phyloP scores from a whole-genome alignment of 106 monocot species.

The Triglochin maritima region DNA sequence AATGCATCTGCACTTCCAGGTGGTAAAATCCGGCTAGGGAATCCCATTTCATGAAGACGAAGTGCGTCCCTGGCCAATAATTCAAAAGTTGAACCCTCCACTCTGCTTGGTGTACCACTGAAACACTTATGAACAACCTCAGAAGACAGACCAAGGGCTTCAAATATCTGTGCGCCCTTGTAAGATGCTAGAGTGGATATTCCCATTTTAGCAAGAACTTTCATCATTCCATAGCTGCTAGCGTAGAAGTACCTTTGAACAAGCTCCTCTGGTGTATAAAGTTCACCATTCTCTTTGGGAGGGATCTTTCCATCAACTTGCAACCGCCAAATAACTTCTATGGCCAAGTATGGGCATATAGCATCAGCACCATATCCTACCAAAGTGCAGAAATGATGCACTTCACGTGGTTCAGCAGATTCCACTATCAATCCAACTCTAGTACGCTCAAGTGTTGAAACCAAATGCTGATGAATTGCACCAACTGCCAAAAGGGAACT shows the following conservation, averaged over 20 bases:
- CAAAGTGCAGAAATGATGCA: constrained; percentile 93
- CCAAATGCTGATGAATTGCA: constrained; percentile 89
- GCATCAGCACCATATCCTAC: constrained; percentile 94
- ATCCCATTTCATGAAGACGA: constrained; percentile 73
- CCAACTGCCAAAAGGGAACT: constrained; percentile 93
- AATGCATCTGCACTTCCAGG: constrained; percentile 69
- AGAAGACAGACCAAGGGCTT: constrained; percentile 77
- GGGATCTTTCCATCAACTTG: constrained; percentile 85
- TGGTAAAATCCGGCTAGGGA: constrained; percentile 55
- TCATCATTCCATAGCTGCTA: constrained; percentile 86
- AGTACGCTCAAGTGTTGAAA: constrained; percentile 80
- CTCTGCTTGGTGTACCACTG: constrained; percentile 79
- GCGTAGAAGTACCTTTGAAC: constrained; percentile 78
- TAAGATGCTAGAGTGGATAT: constrained; percentile 94
- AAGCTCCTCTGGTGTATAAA: constrained; percentile 54
- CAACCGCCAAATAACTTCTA: constrained; percentile 73
- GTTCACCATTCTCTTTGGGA: constrained; percentile 51
- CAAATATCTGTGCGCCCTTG: constrained; percentile 95
- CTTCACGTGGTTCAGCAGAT: constrained; percentile 93
- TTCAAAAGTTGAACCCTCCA: constrained; percentile 84
- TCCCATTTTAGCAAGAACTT: constrained; percentile 98
- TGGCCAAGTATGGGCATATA: constrained; percentile 83
- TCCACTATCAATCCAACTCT: constrained; percentile 74
- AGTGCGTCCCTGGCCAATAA: constrained; percentile 77
- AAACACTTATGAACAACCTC: constrained; percentile 83